Base-by-base conservation (phyloP, 495 filamentous ascomycete species). In the Xylaria curta region DNA sequence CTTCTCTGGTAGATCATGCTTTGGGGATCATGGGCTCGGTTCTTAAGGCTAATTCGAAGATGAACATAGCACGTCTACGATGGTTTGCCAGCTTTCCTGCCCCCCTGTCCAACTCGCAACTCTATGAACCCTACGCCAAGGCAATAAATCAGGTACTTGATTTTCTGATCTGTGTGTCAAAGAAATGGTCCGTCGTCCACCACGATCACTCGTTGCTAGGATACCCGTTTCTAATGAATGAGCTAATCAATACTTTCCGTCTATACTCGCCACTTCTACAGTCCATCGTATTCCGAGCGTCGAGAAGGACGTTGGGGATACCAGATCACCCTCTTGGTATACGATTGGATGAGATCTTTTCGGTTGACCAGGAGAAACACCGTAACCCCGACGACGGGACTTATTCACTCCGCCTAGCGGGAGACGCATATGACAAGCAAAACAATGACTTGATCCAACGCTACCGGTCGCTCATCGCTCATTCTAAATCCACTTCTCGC, bases 151-250 rank as follows among this genome's bases (percentile, higher is more conserved):
- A 77, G 38, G 78, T 84, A 42, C 74, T 86, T 24, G 62, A 70
- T 21, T 78, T 83, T 62, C 46, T 83, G 83, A 19, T 68, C 69
- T n/a, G 72, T 66, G 21, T 89, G 73, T 65, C 72, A 10, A 13
- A 76, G 63, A 64, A 76, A 77, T 76, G 78, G 76, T 1, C 28
- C 21, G 5, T 38, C 13, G 46, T 69, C 67, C 62, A 72, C 56
- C 54, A 47, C n/a, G 56, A 69, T 0, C 76, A 78, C 51, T 31
- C 61, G 58, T 7, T 9, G 17, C 40, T 64, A 9, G 72, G 74
- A 5, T 91, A 87, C 75, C 91, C 91, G 26, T 87, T 88, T 12
- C 77, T 92, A 8, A 84, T 91, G 44, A 83, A 85, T 53, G 92
- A 94, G 76, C 78, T 93, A 1, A 72, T 86, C 26, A 70, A 63